phyloP scores from a whole-genome alignment of 2,329 filamentous ascomycete species.

The Pleomassaria siparia region DNA sequence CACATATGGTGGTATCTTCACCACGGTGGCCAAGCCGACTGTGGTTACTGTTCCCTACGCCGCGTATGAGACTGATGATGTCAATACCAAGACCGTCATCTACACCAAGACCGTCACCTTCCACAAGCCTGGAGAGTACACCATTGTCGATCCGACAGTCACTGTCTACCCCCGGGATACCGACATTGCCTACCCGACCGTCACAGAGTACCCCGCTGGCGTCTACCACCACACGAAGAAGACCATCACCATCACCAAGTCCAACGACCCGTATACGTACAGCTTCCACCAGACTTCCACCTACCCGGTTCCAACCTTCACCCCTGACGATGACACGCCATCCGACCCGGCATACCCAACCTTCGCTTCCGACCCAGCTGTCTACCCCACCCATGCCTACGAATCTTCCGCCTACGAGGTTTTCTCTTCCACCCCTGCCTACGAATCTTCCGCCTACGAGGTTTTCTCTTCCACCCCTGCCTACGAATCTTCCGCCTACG shows the following conservation, averaged over 20 bases:
- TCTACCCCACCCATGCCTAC: conserved; percentile 1
- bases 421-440: too few relatives aligned
- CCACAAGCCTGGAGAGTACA: conserved; percentile 28
- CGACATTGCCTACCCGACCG: conserved; percentile 28
- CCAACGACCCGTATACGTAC: conserved; percentile 31
- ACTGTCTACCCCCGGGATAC: conserved; percentile 30
- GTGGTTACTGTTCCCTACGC: conserved; percentile 27
- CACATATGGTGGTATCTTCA: conserved; percentile 29
- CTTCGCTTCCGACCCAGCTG: neutral
- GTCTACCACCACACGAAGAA: conserved; percentile 30
- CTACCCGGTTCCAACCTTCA: conserved; percentile 14
- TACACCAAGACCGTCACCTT: conserved; percentile 26
- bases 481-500: too few relatives aligned
- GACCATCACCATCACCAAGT: conserved; percentile 38
- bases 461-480: too few relatives aligned
- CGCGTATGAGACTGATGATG: conserved; percentile 24
- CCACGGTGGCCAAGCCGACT: conserved; percentile 23
- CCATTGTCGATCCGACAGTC: conserved; percentile 37
- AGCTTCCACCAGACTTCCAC: conserved; percentile 23
- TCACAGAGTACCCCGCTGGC: conserved; percentile 23
- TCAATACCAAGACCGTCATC: conserved; percentile 26
- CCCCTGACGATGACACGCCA: neutral
- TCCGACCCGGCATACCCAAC: too few relatives aligned
- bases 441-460: too few relatives aligned
- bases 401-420: conserved; percentile 11